Percentiles rank a stretch among this genome's conserved stretches.
phyloP scores from a whole-genome alignment of 78 protist species.

The Diacronema lutheri region DNA sequence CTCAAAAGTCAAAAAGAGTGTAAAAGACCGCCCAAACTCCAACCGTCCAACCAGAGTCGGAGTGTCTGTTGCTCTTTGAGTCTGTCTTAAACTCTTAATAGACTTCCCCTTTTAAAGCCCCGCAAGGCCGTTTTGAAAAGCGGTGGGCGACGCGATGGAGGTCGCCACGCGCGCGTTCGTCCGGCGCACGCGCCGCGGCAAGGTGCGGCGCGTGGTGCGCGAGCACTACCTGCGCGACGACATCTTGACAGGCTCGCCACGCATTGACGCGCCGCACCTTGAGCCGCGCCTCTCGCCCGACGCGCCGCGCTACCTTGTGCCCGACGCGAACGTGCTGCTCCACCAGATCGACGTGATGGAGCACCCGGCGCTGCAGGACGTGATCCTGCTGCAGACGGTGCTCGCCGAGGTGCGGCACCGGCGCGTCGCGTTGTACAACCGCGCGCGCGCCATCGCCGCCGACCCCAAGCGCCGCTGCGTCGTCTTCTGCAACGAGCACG shows the following conservation, averaged over 20 bases:
- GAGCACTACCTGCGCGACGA: slow-evolving; percentile 48
- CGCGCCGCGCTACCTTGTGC: not conserved
- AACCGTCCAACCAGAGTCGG: too few species aligned
- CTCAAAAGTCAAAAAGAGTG: too few species aligned
- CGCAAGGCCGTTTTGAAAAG: too few species aligned
- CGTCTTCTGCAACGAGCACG: slow-evolving; percentile 21
- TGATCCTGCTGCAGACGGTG: slow-evolving; percentile 45
- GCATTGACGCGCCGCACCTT: not conserved
- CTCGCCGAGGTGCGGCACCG: slow-evolving; percentile 24
- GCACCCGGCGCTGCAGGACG: not conserved
- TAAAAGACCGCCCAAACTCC: too few species aligned
- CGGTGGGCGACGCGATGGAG: too few species aligned
- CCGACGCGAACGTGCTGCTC: slow-evolving; percentile 40
- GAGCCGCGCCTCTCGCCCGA: not conserved
- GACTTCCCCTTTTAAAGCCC: too few species aligned
- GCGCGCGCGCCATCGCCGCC: slow-evolving; percentile 11
- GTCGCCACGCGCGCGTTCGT: slow-evolving; percentile 1
- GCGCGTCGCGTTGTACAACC: not conserved
- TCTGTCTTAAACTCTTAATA: too few species aligned
- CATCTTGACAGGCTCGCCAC: slow-evolving; percentile 9
- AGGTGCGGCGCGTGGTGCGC: not conserved
- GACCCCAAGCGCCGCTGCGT: not conserved
- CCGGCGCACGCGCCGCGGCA: slow-evolving; percentile 32
- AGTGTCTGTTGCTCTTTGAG: too few species aligned
- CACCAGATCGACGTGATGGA: slow-evolving; percentile 53